A percentile compares a stretch with the other conserved stretches of the same genome.
These are phyloP conservation scores for Rhododendron henanense DNA, from an alignment of 148 eudicot species.

Conservation along the genomic window DNA sequence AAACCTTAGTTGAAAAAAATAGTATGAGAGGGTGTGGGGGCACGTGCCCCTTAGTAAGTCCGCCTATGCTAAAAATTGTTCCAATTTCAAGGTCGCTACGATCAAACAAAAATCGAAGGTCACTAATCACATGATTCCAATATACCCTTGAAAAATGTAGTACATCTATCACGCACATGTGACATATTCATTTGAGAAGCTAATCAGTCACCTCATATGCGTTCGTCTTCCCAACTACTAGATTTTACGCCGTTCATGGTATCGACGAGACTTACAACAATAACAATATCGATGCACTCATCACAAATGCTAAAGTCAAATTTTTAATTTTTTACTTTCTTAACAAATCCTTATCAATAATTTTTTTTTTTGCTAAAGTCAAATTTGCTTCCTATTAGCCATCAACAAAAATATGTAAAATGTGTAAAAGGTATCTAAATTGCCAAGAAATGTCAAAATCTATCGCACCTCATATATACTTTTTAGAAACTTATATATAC, in stretches of 20 bases:
- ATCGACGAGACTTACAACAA: not conserved
- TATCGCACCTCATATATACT: not conserved
- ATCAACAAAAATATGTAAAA: not conserved
- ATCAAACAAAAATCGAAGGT: too few relatives aligned
- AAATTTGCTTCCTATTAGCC: not conserved
- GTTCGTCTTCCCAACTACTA: not conserved
- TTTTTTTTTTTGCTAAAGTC: not conserved
- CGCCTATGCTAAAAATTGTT: too few relatives aligned
- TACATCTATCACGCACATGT: not conserved
- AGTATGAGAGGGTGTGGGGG: too few relatives aligned
- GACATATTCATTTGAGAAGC: not conserved
- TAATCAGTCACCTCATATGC: not conserved
- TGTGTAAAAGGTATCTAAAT: not conserved
- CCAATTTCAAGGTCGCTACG: too few relatives aligned
- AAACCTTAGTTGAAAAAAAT: too few relatives aligned
- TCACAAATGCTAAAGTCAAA: not conserved
- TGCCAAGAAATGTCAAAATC: not conserved
- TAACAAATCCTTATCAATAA: too few relatives aligned
- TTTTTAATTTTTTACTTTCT: not conserved
- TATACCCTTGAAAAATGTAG: too few relatives aligned
- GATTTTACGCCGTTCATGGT: not conserved
- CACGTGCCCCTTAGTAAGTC: too few relatives aligned
- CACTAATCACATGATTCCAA: not conserved
- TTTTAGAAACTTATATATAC: not conserved
- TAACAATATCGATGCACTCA: not conserved